Conservation (phyloP, 1,139 yeast genomes). For the Magnusiomyces sp. region DNA sequence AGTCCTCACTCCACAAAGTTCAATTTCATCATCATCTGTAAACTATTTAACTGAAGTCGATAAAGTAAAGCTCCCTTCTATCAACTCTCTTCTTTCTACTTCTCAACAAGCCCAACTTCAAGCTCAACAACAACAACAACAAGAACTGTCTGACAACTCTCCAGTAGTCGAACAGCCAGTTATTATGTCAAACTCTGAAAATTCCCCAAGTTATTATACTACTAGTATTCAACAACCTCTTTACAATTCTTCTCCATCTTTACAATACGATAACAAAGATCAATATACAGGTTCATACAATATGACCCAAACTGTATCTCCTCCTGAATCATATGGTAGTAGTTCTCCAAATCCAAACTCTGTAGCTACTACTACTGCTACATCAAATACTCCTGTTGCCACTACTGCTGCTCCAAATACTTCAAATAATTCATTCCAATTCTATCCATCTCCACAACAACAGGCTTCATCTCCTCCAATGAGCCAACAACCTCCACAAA, state of each 20-base stretch:
- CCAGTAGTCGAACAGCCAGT: too few species aligned
- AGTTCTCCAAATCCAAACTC: background rate
- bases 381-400: background rate
- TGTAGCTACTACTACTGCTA: background rate
- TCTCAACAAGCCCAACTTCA: background rate
- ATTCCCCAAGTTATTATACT: background rate
- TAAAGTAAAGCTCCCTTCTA: constrained; percentile 9
- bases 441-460: background rate
- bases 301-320: too few species aligned
- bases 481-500: too few species aligned
- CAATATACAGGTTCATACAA: too few species aligned
- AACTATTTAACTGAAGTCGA: too few species aligned
- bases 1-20: too few species aligned
- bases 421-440: background rate
- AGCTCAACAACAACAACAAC: constrained; percentile 1
- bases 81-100: constrained; percentile 8
- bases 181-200: background rate
- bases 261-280: too few species aligned
- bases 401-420: background rate
- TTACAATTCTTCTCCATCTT: background rate
- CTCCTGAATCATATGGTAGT: background rate
- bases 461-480: background rate
- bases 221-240: background rate
- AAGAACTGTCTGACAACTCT: too few species aligned
- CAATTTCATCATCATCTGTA: too few species aligned